Evolutionary conservation across 257 asterid species (phyloP).

Genomic region (Thymus mandschuricus): DNA sequence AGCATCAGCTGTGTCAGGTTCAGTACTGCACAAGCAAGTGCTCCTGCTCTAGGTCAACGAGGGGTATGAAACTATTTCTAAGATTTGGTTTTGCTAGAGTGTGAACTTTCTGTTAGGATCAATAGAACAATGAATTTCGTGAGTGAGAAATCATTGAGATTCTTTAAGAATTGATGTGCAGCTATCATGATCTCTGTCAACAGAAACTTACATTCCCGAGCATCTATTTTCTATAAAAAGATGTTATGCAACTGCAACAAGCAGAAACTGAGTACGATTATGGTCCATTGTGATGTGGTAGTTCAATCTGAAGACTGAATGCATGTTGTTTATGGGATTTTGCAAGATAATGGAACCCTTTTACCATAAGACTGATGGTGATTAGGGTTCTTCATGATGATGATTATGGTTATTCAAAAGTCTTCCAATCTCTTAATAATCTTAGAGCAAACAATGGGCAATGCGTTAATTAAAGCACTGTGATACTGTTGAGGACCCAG

Average conservation of each 20-base stretch:
- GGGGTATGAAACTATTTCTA: constrained; percentile 49
- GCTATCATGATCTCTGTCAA: not conserved
- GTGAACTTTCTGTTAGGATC: constrained; percentile 14
- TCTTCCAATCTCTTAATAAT: no score
- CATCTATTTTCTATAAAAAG: constrained; percentile 2
- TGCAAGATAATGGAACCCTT: not conserved
- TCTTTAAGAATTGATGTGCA: constrained; percentile 22
- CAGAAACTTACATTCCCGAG: not conserved
- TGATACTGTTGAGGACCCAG: no score
- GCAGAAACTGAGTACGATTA: not conserved
- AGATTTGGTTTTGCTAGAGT: constrained; percentile 9
- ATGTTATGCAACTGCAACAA: not conserved
- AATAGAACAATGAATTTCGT: constrained; percentile 14
- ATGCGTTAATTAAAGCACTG: no score
- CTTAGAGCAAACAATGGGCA: no score
- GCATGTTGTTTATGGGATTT: constrained; percentile 1
- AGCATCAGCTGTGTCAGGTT: constrained; percentile 52
- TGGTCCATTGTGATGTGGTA: not conserved
- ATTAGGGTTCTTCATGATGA: not conserved
- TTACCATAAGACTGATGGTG: not conserved
- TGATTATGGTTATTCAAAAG: no score
- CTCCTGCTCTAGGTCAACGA: constrained; percentile 59
- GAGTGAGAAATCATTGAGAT: constrained; percentile 13
- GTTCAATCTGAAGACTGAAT: constrained; percentile 6
- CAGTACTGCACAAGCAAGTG: constrained; percentile 57